Evolutionary conservation across 1,139 yeast genomes (phyloP), one percentile per base, ranked within the genome.

Genomic region (Yamadazyma jaroonii): DNA sequence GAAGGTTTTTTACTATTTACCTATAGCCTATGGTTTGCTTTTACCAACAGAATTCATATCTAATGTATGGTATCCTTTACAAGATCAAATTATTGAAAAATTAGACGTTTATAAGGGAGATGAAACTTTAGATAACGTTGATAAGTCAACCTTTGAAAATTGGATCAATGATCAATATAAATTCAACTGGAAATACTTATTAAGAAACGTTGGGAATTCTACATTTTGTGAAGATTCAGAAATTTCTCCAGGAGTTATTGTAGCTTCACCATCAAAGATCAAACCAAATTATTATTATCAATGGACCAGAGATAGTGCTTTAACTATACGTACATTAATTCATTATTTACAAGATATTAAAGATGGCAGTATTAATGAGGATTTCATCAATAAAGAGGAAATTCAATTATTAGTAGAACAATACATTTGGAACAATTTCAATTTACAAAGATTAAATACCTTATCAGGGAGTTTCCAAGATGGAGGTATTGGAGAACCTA

Each of bases 291-390:
- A 90, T 57, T 89, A 77, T 50, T 90, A 77, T 54, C 95, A 86
- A 52, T 90, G 98, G 98, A 74, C 79, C 2, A 72, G 98, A 51
- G 98, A 90, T 56, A 80, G 90, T 25, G 96, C 97, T 0, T 75
- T 90, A 35, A 83, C 95, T 1, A 74, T 87, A 36, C 76, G 79
- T 43, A 72, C 94, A 0, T 64, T 90, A 37, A 68, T 83, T 17
- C 73, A 77, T 39, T 66, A 67, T 43, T 63, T 81, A 42, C 45
- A 45, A 34, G 52, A 47, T 34, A 24, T 17, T 28, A 56, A 54
- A 27, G 23, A 13, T 4, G 22, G 12, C 6, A 15, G 6, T 3
- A 9, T 11, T 13, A 9, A 5, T 9, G 14, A 27, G 11, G 20
- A 27, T 7, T 48, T 51, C 8, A n/a, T 33, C 13, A 47, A 60